These are phyloP conservation scores for Fusarium odoratissimum DNA, from an alignment of 2,329 filamentous ascomycete genomes.

Conservation along the genomic window DNA sequence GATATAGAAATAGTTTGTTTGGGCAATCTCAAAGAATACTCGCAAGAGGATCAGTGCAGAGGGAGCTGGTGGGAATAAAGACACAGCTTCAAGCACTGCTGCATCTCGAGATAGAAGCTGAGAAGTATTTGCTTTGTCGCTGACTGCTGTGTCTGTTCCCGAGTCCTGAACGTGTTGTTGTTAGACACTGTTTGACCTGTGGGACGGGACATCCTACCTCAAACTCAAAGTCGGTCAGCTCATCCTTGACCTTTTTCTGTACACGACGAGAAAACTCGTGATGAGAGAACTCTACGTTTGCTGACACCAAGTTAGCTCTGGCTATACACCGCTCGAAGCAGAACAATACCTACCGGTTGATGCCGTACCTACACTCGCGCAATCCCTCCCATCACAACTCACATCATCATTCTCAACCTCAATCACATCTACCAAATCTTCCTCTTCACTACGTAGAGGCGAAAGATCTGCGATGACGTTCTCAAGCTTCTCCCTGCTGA, in stretches of 20 bases:
- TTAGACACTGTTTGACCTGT: not conserved
- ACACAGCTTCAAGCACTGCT: constrained; percentile 25
- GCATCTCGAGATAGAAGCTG: constrained; percentile 13
- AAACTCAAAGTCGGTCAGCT: not conserved
- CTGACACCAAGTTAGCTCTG: not conserved
- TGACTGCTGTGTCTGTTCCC: not conserved
- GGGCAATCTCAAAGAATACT: constrained; percentile 39
- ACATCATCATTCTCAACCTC: not conserved
- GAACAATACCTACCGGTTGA: not conserved
- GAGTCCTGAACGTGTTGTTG: constrained; percentile 2
- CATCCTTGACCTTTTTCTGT: constrained; percentile 22
- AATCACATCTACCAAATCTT: no score
- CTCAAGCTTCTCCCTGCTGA: constrained; percentile 14
- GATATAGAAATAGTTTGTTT: constrained; percentile 43
- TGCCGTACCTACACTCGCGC: not conserved
- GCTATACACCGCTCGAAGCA: not conserved
- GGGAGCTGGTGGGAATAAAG: constrained; percentile 30
- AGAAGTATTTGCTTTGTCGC: not conserved
- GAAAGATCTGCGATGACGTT: not conserved
- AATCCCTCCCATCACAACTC: not conserved
- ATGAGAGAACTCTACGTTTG: constrained; percentile 26
- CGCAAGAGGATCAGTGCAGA: constrained; percentile 27
- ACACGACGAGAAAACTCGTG: constrained; percentile 18
- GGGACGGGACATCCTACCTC: constrained; percentile 1
- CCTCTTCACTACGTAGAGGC: not conserved